Conservation (phyloP, 2,329 filamentous ascomycete species). For the Colletotrichum noveboracense region DNA sequence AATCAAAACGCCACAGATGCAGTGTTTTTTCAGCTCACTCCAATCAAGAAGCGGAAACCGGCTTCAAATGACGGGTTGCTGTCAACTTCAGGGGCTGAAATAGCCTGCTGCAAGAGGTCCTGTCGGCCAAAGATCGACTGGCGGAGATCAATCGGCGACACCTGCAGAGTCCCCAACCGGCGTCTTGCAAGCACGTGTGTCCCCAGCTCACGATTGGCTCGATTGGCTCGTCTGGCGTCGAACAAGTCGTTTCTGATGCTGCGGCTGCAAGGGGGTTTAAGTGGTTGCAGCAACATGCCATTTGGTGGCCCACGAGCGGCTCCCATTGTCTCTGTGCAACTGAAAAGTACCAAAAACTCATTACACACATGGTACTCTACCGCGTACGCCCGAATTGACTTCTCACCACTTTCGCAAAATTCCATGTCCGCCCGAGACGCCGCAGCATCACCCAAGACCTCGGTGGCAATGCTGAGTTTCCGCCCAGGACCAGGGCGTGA, state of each 20-base stretch:
- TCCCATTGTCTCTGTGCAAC: neutral
- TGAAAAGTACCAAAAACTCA: neutral
- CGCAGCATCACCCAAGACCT: neutral
- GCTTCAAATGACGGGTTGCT: neutral
- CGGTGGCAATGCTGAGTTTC: neutral
- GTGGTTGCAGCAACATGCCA: constrained; percentile 12
- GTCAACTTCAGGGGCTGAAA: neutral
- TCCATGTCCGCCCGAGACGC: neutral
- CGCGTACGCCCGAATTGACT: neutral
- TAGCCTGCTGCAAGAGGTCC: neutral
- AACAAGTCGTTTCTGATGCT: neutral
- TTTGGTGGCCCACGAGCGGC: neutral
- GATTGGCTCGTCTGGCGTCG: neutral
- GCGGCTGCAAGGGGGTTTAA: constrained; percentile 19
- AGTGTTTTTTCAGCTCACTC: neutral
- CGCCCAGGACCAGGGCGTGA: neutral
- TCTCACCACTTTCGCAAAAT: neutral
- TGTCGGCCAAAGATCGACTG: neutral
- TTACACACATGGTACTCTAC: neutral
- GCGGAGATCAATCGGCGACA: neutral
- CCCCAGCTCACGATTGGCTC: neutral
- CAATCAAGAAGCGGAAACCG: neutral
- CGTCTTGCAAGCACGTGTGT: neutral
- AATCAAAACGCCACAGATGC: neutral
- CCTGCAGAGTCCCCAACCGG: neutral